These are phyloP conservation scores for Entophlyctis luteolus DNA, from an alignment of 192 early-diverging fungal genomes.

Conservation along the genomic window DNA sequence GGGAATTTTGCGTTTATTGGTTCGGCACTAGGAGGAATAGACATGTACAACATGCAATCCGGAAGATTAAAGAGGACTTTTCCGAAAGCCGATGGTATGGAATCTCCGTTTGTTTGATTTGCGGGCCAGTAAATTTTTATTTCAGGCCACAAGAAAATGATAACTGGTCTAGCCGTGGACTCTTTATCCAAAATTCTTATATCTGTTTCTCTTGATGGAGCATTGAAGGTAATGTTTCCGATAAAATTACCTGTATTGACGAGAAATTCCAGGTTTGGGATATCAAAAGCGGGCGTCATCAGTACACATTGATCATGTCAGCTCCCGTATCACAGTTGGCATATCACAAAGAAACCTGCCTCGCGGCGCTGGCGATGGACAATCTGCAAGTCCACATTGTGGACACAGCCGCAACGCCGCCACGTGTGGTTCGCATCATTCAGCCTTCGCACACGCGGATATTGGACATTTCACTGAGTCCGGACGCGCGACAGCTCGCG, in stretches of 20 bases:
- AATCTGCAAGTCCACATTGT: slow-evolving; percentile 84
- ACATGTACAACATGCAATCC: slow-evolving; percentile 95
- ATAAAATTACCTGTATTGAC: not conserved
- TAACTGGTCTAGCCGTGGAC: slow-evolving; percentile 77
- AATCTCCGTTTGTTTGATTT: not conserved
- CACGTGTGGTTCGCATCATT: too few relatives aligned
- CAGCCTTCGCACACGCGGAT: too few relatives aligned
- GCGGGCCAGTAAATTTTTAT: not conserved
- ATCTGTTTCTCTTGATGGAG: slow-evolving; percentile 75
- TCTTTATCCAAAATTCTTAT: slow-evolving; percentile 68
- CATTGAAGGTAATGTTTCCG: slow-evolving; percentile 60
- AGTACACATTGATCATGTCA: slow-evolving; percentile 62
- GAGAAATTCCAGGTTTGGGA: slow-evolving; percentile 70
- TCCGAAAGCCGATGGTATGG: slow-evolving; percentile 37
- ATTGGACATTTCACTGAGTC: slow-evolving; percentile 85
- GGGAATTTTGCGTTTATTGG: slow-evolving; percentile 95
- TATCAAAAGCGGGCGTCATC: slow-evolving; percentile 62
- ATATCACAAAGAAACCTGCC: slow-evolving; percentile 67
- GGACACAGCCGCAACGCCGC: too few relatives aligned
- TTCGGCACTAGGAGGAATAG: slow-evolving; percentile 67
- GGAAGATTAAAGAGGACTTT: slow-evolving; percentile 74
- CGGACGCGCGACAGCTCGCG: slow-evolving; percentile 89
- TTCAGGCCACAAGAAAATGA: slow-evolving; percentile 74
- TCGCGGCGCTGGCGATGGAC: slow-evolving; percentile 80
- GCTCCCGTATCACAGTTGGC: slow-evolving; percentile 60